Evolutionary conservation across 352 stramenopile genomes (phyloP).

Genomic region (Poterioochromonas sp.): DNA sequence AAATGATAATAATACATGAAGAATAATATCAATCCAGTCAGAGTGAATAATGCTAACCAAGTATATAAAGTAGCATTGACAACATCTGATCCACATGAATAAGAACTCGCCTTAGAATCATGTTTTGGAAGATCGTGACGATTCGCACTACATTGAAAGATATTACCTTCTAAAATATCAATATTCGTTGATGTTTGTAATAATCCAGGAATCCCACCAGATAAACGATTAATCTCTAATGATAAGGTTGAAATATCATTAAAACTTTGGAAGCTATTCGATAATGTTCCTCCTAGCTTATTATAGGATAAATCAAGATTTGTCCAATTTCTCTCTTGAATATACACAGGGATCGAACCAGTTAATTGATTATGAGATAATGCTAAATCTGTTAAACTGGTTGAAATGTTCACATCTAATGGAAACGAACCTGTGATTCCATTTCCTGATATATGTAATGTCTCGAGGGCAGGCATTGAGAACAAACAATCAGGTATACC

Average conservation of each 20-base stretch:
- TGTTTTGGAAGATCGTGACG: background rate
- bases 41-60: too few relatives aligned
- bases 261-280: too few relatives aligned
- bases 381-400: background rate
- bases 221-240: background rate
- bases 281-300: background rate
- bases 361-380: conserved; percentile 4
- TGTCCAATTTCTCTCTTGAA: background rate
- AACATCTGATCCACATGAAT: background rate
- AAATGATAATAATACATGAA: too few relatives aligned
- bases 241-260: too few relatives aligned
- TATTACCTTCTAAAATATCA: background rate
- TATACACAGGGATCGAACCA: background rate
- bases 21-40: too few relatives aligned
- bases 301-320: background rate
- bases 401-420: background rate
- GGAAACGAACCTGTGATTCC: background rate
- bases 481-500: background rate
- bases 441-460: background rate
- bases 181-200: background rate
- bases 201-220: background rate
- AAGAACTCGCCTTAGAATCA: background rate
- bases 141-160: background rate
- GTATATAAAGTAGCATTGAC: background rate
- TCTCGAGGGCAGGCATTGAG: background rate